These are phyloP conservation scores for Pythium volutum DNA, from an alignment of 352 stramenopile genomes.

Conservation along the genomic window DNA sequence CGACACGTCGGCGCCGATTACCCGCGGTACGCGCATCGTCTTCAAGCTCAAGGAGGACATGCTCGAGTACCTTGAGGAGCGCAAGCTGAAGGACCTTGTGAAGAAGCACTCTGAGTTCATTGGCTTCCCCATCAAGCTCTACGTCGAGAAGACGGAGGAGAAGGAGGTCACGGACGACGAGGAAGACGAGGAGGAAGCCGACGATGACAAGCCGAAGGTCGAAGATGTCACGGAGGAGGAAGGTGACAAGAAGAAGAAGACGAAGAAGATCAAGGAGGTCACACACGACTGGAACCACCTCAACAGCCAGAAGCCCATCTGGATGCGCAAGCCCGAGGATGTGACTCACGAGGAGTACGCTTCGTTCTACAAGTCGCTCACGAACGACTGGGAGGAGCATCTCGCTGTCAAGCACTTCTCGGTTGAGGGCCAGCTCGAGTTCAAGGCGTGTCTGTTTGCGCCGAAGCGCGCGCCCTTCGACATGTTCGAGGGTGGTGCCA, in stretches of 20 bases:
- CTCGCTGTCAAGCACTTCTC: conserved; percentile 98
- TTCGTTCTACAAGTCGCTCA: conserved; percentile 99
- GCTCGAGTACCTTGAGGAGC: conserved; percentile 98
- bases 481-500: conserved; percentile 98
- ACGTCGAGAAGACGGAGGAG: conserved; percentile 99
- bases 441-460: conserved; percentile 97
- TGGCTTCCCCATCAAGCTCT: conserved; percentile 99
- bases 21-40: conserved; percentile 94
- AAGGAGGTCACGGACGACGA: conserved; percentile 99
- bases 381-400: conserved; percentile 99
- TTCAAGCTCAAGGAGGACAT: conserved; percentile 99
- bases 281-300: conserved; percentile 99
- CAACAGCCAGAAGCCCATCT: conserved; percentile 99
- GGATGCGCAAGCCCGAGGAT: conserved; percentile 99
- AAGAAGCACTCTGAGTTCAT: conserved; percentile 99
- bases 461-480: conserved; percentile 99
- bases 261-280: conserved; percentile 96
- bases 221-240: conserved; percentile 97
- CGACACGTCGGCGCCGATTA: conserved; percentile 86
- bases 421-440: conserved; percentile 99
- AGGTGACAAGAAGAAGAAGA: conserved; percentile 98
- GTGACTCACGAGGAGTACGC: conserved; percentile 99
- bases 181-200: conserved; percentile 92
- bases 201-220: conserved; percentile 97
- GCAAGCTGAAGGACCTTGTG: conserved; percentile 98